Conservation (phyloP, 164 flowering plant species). For the Cinnamomum micranthum region DNA sequence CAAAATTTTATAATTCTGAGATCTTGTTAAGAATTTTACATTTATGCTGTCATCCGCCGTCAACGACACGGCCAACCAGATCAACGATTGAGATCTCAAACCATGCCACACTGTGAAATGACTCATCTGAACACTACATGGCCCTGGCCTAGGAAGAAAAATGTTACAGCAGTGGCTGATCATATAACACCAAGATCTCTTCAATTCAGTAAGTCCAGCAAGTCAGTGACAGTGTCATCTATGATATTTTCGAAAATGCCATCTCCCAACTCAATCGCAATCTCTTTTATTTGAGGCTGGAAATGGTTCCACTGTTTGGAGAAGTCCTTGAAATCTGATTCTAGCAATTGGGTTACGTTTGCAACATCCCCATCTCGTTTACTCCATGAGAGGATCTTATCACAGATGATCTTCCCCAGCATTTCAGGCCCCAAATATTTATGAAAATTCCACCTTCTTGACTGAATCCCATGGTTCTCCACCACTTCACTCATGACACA, state of each 20-base stretch:
- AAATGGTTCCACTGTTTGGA: conserved; percentile 5
- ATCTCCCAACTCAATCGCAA: conserved; percentile 11
- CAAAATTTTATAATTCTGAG: too few species aligned
- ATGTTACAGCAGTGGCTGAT: not conserved
- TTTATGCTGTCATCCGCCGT: too few species aligned
- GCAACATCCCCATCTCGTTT: not conserved
- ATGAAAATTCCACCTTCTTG: not conserved
- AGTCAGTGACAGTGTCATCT: conserved; percentile 10
- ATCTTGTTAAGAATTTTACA: too few species aligned
- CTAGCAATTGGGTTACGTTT: conserved; percentile 7
- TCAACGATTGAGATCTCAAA: too few species aligned
- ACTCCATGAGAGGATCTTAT: conserved; percentile 10
- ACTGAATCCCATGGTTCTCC: not conserved
- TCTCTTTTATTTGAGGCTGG: conserved; percentile 8
- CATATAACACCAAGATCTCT: conserved; percentile 4
- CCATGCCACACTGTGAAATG: too few species aligned
- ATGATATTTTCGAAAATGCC: conserved; percentile 12
- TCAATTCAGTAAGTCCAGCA: not conserved
- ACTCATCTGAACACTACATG: too few species aligned
- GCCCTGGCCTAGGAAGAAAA: not conserved
- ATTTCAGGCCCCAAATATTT: not conserved
- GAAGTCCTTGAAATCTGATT: not conserved
- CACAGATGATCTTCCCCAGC: conserved; percentile 10
- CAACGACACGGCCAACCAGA: too few species aligned
- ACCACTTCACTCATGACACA: conserved; percentile 16